Evolutionary conservation across 331 rosid species (phyloP).

Genomic region (Quercus phellos): DNA sequence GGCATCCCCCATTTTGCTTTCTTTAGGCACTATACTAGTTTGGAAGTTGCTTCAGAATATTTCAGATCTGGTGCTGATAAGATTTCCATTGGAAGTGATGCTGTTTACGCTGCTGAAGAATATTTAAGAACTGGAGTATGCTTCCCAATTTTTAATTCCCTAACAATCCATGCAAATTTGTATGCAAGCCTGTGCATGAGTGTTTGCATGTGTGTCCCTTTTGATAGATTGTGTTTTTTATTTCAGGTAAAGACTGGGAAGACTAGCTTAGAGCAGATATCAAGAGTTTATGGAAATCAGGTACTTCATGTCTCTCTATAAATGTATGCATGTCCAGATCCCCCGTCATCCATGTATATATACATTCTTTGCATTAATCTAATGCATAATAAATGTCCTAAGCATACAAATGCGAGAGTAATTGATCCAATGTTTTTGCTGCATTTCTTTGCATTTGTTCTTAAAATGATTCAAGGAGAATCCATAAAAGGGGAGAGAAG

Average conservation of each 20-base stretch:
- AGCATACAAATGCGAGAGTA: background rate
- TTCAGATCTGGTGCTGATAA: slow-evolving; percentile 99
- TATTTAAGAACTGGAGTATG: slow-evolving; percentile 80
- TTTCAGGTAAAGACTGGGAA: slow-evolving; percentile 75
- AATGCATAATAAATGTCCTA: background rate
- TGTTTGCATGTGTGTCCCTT: slow-evolving; percentile 3
- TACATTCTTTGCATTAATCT: background rate
- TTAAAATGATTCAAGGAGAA: background rate
- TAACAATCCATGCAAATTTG: background rate
- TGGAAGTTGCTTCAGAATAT: slow-evolving; percentile 97
- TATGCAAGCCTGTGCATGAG: background rate
- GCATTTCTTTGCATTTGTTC: background rate
- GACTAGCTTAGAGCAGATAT: slow-evolving; percentile 93
- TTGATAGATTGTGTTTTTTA: slow-evolving; percentile 21
- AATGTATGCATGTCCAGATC: background rate
- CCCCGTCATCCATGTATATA: background rate
- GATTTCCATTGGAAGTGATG: slow-evolving; percentile 97
- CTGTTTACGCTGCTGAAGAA: slow-evolving; percentile 94
- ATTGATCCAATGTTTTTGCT: background rate
- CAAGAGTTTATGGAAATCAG: slow-evolving; percentile 95
- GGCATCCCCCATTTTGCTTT: slow-evolving; percentile 5
- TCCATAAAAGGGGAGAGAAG: background rate
- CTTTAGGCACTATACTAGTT: slow-evolving; percentile 83
- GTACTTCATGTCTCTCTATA: slow-evolving; percentile 31
- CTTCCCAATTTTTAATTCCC: slow-evolving; percentile 2